Base-by-base conservation (phyloP, 495 filamentous ascomycete genomes). In the Parmelia sp. region DNA sequence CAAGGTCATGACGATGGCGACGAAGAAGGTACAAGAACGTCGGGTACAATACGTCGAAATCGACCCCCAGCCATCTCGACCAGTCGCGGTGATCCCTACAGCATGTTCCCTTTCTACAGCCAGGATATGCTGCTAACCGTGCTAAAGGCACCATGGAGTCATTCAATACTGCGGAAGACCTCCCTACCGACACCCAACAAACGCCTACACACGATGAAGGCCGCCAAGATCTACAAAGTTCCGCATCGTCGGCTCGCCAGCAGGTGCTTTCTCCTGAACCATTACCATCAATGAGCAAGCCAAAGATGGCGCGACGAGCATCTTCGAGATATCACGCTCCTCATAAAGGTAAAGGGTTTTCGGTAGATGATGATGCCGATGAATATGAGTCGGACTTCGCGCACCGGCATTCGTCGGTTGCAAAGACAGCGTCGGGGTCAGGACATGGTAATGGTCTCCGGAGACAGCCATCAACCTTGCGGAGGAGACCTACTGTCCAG, bases 291-390 rank as follows among this genome's bases (percentile, higher is more conserved):
- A 60, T 65, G 19, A 75, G 79, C 65, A 83, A 80, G 65, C 79
- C 85, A n/a, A 86, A 84, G 29, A 83, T 91, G 74, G 71, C 83
- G 51, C 88, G 90, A 60, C 83, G 90, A 57, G 80, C 85, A 66
- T 90, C 91, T 36, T 88, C 88, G n/a, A 88, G 86, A 68, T 80
- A 86, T 12, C 81, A 85, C 64, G 80, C 83, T 21, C 91, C 90
- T 23, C 85, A 92, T 68, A 87, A 88, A 66, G 89, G 91, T 19
- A 90, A 91, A 72, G 85, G 90, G 66, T 99, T 97, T 74, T 96
- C 92, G 12, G 92, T 90, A 27, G 94, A 99, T 69, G 94, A 99
- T 74, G 91, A 90, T 73, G 82, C 87, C 29, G 80, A 84, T 78
- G 94, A 99, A 74, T 86, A 96, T 33, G 89, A 94, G 71, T 74